Evolutionary conservation across 225 moss, liverwort and hornwort genomes (phyloP), one percentile per base, ranked within the genome.

Genomic region (Pseudoscleropodium purum): DNA sequence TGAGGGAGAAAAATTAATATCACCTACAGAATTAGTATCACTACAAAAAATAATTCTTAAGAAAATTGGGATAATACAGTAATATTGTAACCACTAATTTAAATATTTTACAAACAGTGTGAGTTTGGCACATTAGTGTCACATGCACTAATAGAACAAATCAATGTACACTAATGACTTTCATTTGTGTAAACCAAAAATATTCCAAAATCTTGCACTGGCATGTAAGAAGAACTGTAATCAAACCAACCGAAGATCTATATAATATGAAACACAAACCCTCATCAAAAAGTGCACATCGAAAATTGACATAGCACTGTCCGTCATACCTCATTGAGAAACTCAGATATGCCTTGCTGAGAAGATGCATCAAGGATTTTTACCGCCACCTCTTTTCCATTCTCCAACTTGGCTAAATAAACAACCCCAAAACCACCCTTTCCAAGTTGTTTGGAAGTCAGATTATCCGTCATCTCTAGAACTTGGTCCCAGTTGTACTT

Each of bases 371-470:
- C 92, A 20, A 93, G 82, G 67, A 95, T 90, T 88, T 96, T 96
- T 80, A 96, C 93, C 61, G 95, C 96, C 62, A 96, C 91, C 90
- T 94, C 96, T 88, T 90, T 91, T 56, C 82, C 91, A 76, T 89
- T 90, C 85, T 90, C 90, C 83, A 93, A 57, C 90, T 85, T 94
- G 45, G 94, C 96, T 66, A 93, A 88, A 80, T 91, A 95, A 45
- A 93, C 92, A 59, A 84, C 90, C 51, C 89, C 92, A 45, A 94
- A 93, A 27, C 87, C 90, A 64, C 94, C 94, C 45, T 85, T 92
- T 47, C 92, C 92, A 62, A 96, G 75, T 67, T 84, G 84, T 45
- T 79, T 88, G 85, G 90, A 90, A 23, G 75, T 76, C 75, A 92
- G 84, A 49, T 82, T 76, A 64, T 87, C 76, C 76, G 92, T 92